Evolutionary conservation across 257 asterid species (phyloP), one percentile per base, ranked within the genome.

Genomic region (Plantago ovata): DNA sequence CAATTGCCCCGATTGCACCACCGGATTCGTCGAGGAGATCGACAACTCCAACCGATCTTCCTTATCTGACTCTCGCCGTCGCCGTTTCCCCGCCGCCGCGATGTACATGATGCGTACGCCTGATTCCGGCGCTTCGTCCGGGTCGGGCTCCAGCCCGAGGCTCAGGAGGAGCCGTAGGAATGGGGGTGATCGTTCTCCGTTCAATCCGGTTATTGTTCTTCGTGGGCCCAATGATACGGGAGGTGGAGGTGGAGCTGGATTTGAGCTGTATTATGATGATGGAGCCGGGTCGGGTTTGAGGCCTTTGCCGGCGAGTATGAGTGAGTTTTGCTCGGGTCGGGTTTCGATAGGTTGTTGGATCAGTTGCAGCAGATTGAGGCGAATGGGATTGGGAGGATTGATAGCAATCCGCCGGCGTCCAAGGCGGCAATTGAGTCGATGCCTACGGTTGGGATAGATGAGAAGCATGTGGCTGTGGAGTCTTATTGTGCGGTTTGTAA

Each of bases 291-390:
- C 86, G 68, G 95, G 95, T 13, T 54, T 89, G 47, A 74, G 94
- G 22, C 95, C 95, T 1, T 70, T 89, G 23, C 95, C 96, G 0
- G 66, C 89, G 0, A 81, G 71, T 4, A 83, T 89, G 87, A 81
- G 94, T 12, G 96, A 89, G 67, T 89, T 89, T 55, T 89, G 10
- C 73, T 89, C 0, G 96, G 96, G 44, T 85, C 95, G 21, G 96
- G 95, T 22, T 83, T 89, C n/a, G 96, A 89, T 24, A 62, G 96
- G 76, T 66, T 89, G 54, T 53, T 85, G 64, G 89, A 83, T 72
- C 96, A 85, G 58, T 58, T 89, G 47, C 64, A 88, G 0, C 96
- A 83, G 45, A 83, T 83, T 66, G 94, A 85, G 69, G 86, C 71
- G 4, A 85, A 81, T 22, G 95, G 94, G 24, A 60, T 78, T 50